A percentile compares a stretch with the other conserved stretches of the same genome.
These are phyloP conservation scores for Penicillium italicum DNA, from an alignment of 2,329 filamentous ascomycete genomes.

Conservation along the genomic window DNA sequence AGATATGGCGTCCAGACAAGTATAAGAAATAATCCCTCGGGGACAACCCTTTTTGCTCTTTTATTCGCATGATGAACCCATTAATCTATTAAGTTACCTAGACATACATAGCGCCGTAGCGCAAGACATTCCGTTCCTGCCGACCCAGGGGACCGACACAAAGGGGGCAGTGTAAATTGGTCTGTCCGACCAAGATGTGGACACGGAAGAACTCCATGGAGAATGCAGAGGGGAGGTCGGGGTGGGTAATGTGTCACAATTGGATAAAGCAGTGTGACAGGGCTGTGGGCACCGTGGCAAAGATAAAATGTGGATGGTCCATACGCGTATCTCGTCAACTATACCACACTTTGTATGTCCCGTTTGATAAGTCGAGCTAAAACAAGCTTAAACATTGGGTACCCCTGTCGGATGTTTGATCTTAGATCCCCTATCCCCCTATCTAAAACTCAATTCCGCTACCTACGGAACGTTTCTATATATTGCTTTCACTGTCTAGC, in stretches of 20 bases:
- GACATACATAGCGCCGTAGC: background rate
- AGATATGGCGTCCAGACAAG: background rate
- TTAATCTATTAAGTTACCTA: constrained; percentile 9
- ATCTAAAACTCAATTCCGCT: background rate
- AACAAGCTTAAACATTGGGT: constrained; percentile 22
- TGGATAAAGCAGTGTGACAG: background rate
- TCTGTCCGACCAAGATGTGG: constrained; percentile 9
- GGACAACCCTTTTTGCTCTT: background rate
- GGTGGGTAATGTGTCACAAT: background rate
- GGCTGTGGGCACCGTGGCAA: background rate
- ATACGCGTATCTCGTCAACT: constrained; percentile 4
- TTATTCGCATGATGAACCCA: background rate
- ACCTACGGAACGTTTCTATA: no score
- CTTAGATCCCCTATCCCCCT: constrained; percentile 1
- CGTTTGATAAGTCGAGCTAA: constrained; percentile 16
- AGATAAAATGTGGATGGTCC: background rate
- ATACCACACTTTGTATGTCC: background rate
- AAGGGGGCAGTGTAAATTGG: constrained; percentile 18
- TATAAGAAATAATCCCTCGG: background rate
- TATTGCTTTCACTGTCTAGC: background rate
- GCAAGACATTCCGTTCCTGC: constrained; percentile 7
- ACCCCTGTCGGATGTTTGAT: constrained; percentile 10
- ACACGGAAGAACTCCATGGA: constrained; percentile 7
- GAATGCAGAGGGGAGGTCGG: background rate
- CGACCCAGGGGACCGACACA: constrained; percentile 3